Percentiles rank a stretch among this genome's conserved stretches.
Evolutionary conservation across 2,329 filamentous ascomycete species (phyloP).

Genomic region (Ambrosiella beaveri): DNA sequence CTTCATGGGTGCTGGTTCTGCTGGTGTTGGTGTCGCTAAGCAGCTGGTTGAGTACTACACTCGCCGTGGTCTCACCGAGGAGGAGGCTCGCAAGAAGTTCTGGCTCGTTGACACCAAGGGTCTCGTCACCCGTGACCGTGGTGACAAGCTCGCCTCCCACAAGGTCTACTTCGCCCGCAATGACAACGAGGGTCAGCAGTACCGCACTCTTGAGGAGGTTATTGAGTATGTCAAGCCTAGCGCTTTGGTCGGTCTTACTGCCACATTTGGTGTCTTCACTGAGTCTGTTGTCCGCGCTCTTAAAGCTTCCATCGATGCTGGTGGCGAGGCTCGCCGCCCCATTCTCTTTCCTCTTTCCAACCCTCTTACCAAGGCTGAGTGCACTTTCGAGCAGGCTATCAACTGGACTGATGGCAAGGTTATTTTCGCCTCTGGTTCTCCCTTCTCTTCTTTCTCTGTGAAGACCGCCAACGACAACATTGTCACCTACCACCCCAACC

Average conservation of each 20-base stretch:
- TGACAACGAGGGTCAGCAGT: constrained; percentile 49
- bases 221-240: constrained; percentile 91
- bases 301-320: constrained; percentile 44
- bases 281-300: constrained; percentile 63
- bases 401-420: constrained; percentile 78
- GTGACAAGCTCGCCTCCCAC: constrained; percentile 85
- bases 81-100: constrained; percentile 78
- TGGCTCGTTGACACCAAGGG: constrained; percentile 96
- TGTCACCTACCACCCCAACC: constrained; percentile 58
- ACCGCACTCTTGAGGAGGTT: constrained; percentile 72
- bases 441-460: constrained; percentile 58
- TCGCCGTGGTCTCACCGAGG: constrained; percentile 73
- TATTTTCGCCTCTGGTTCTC: constrained; percentile 89
- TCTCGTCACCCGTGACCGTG: constrained; percentile 80
- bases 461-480: constrained; percentile 41
- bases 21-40: constrained; percentile 92
- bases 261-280: constrained; percentile 87
- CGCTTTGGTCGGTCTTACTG: constrained; percentile 84
- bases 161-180: constrained; percentile 53
- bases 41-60: constrained; percentile 97
- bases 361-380: constrained; percentile 90
- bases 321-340: constrained; percentile 55
- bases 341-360: constrained; percentile 96
- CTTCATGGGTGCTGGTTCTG: constrained; percentile 89
- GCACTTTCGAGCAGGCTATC: constrained; percentile 81